Base-by-base conservation (phyloP, 75 land plant genomes). In the Ceratopteris richardii region DNA sequence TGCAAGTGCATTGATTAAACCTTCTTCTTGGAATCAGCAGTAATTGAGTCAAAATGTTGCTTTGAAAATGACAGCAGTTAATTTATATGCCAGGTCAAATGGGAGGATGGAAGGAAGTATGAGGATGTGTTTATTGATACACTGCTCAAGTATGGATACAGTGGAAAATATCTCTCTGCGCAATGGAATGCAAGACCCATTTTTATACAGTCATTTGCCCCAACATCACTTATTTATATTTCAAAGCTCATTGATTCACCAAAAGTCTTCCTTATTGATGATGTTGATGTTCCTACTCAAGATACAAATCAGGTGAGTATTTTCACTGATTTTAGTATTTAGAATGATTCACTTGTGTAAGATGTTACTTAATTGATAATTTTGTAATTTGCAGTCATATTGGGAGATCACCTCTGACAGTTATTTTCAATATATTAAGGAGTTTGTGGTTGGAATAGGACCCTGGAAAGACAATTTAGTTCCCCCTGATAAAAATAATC, bases 401-500 rank as follows among this genome's bases (percentile, higher is more conserved):
- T 64, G 67, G 70, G 97, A 93, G 62, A 80, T 93, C 33, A 93
- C 98, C 37, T 93, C 98, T 52, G 86, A 89, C 54, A 67, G 23
- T 14, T 93, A 89, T 60, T 47, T 93, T 20, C 64, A 70, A 26
- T 93, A 53, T 62, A 86, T 93, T 21, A 89, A 70, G 60, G 59
- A 81, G 3, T 93, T 82, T 62, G 96, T 89, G 1, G 79, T 81
- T 20, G 96, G 98, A 0, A 80, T 93, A 51, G 98, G 98, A 54
- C 98, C 98, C 14, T 85, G 90, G 96, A 93, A 93, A 66, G 98
- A 93, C 76, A 85, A 76, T 2, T 61, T 93, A 18, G 98, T 93
- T 41, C 82, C 95, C 58, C 68, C 74, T 12, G 50, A 67, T 53
- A 25, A 21, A 17, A 44, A 66, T 46, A 83, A 89, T 48, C 72